Evolutionary conservation across 2,329 filamentous ascomycete genomes (phyloP).

Genomic region (Sclerotinia glacialis): DNA sequence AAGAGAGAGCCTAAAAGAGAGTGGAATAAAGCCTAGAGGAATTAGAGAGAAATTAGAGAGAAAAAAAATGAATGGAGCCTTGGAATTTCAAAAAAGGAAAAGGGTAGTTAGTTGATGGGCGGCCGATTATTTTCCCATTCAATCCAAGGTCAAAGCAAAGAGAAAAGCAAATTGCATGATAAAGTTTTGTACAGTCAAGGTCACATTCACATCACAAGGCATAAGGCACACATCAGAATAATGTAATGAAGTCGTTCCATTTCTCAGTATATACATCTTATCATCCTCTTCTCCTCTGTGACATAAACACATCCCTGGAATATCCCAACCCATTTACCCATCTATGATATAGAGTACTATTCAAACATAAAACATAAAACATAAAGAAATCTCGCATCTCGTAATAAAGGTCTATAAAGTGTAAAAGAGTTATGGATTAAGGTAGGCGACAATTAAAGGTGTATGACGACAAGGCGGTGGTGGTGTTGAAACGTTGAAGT

Average conservation of each 20-base stretch:
- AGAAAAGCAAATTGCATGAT: no score
- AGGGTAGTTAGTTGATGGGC: neutral
- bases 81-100: neutral
- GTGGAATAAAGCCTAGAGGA: neutral
- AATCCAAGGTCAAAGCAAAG: neutral
- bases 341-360: slow-evolving; percentile 15
- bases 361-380: slow-evolving; percentile 19
- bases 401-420: slow-evolving; percentile 21
- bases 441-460: slow-evolving; percentile 18
- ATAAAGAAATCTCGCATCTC: slow-evolving; percentile 19
- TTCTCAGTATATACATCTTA: slow-evolving; percentile 19
- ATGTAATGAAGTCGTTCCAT: slow-evolving; percentile 20
- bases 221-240: neutral
- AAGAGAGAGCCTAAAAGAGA: neutral
- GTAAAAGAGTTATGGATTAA: slow-evolving; percentile 16
- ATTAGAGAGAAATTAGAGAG: neutral
- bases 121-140: neutral
- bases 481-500: neutral
- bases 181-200: neutral
- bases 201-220: neutral
- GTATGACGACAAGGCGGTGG: slow-evolving; percentile 4
- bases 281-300: slow-evolving; percentile 10
- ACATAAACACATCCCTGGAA: slow-evolving; percentile 17
- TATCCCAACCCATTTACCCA: slow-evolving; percentile 20
- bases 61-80: neutral